phyloP scores from a whole-genome alignment of 2,329 filamentous ascomycete genomes.

The Beauveria bassiana region DNA sequence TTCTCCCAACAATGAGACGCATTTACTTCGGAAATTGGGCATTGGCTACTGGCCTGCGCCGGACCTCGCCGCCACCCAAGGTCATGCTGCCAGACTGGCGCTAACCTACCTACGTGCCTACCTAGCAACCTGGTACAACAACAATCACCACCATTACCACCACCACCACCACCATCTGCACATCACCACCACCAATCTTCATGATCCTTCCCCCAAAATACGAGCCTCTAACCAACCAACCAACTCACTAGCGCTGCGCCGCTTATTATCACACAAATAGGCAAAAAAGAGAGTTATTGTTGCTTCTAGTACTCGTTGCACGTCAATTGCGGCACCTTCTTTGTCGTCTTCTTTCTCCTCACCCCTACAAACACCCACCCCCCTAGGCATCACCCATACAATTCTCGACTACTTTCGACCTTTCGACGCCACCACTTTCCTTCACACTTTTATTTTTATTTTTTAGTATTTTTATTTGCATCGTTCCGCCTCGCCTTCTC shows the following conservation, averaged over 20 bases:
- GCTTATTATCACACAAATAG: background rate
- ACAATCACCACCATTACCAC: background rate
- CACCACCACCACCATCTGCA: background rate
- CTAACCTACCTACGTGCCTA: too few relatives aligned
- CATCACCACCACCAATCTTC: background rate
- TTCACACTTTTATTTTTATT: background rate
- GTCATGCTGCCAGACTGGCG: too few relatives aligned
- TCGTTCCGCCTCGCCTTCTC: background rate
- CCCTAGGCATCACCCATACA: background rate
- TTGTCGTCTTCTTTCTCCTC: background rate
- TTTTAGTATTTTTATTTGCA: background rate
- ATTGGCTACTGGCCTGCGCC: background rate
- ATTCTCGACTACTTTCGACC: background rate
- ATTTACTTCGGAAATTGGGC: background rate
- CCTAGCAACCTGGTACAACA: background rate
- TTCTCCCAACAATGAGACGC: background rate
- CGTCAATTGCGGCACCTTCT: too few relatives aligned
- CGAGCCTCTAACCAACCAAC: conserved; percentile 6
- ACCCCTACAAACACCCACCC: background rate
- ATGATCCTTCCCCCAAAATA: conserved; percentile 7
- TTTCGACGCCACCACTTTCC: background rate
- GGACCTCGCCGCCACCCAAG: background rate
- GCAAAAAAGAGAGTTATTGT: background rate
- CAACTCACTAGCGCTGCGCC: conserved; percentile 12
- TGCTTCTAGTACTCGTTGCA: background rate